Evolutionary conservation across 2,329 filamentous ascomycete genomes (phyloP).

Genomic region (Botrytis sinoallii): DNA sequence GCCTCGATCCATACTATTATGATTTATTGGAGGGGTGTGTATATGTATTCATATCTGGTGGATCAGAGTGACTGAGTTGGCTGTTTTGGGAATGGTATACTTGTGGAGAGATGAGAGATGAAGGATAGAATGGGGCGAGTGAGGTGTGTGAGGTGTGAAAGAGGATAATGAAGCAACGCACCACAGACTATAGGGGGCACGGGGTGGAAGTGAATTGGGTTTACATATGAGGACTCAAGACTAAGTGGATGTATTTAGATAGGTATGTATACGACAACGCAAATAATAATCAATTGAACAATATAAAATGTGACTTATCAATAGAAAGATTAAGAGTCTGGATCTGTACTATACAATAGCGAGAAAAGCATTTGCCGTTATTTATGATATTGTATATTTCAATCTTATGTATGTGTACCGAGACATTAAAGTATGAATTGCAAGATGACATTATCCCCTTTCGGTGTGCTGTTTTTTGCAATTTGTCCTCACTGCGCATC

Average conservation of each 20-base stretch:
- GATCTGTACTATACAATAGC: neutral
- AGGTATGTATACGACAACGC: too few species aligned
- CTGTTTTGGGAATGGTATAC: neutral
- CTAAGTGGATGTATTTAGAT: too few species aligned
- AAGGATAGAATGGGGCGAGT: neutral
- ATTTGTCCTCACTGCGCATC: neutral
- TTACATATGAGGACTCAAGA: neutral
- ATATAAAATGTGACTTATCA: neutral
- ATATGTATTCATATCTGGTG: neutral
- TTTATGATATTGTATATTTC: neutral
- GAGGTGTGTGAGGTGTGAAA: neutral
- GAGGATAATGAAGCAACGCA: neutral
- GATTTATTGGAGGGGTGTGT: neutral
- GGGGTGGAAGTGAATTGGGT: neutral
- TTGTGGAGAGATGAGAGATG: neutral
- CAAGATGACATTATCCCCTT: neutral
- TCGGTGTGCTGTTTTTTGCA: neutral
- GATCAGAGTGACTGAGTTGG: neutral
- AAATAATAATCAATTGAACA: neutral
- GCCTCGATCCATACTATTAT: neutral
- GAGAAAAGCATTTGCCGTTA: rapidly evolving
- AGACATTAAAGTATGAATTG: neutral
- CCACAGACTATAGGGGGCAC: neutral
- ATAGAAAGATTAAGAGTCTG: too few species aligned
- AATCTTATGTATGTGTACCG: neutral